Percentiles rank a stretch among this genome's conserved stretches.
phyloP scores from a whole-genome alignment of 2,329 filamentous ascomycete species.

The Microcera coccophila region DNA sequence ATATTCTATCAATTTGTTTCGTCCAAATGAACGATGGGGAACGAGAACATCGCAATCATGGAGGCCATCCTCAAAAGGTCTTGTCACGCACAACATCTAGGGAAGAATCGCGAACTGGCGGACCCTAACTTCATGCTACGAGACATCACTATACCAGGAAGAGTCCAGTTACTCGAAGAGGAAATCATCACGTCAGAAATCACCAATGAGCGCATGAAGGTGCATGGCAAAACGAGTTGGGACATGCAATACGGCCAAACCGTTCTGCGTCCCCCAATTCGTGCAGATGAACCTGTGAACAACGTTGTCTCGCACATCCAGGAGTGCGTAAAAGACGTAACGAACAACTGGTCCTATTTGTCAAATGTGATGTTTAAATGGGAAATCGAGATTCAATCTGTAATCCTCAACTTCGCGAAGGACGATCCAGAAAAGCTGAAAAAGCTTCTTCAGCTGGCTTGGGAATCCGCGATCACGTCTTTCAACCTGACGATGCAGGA shows the following conservation, averaged over 20 bases:
- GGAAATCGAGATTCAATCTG: slow-evolving; percentile 11
- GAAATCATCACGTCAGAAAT: too few relatives aligned
- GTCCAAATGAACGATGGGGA: neutral
- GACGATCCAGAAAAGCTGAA: slow-evolving; percentile 4
- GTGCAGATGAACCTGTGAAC: too few relatives aligned
- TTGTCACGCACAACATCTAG: neutral
- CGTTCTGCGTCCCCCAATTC: too few relatives aligned
- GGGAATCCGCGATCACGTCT: slow-evolving; percentile 6
- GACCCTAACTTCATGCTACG: neutral
- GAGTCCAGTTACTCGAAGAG: too few relatives aligned
- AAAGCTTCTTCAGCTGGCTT: slow-evolving; percentile 5
- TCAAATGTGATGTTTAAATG: slow-evolving; percentile 7
- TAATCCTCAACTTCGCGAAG: slow-evolving; percentile 7
- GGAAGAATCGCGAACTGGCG: neutral
- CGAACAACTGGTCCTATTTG: too few relatives aligned
- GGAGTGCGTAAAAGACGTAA: too few relatives aligned
- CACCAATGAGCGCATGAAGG: too few relatives aligned
- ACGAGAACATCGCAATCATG: neutral
- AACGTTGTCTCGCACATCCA: too few relatives aligned
- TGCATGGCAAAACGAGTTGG: too few relatives aligned
- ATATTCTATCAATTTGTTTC: too few relatives aligned
- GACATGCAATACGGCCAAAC: neutral
- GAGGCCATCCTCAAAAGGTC: neutral
- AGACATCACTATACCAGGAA: too few relatives aligned
- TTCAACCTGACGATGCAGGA: too few relatives aligned